Percentiles rank a stretch among this genome's conserved stretches.
These are phyloP conservation scores for Barnettozyma populi DNA, from an alignment of 805 yeast genomes.

Conservation along the genomic window DNA sequence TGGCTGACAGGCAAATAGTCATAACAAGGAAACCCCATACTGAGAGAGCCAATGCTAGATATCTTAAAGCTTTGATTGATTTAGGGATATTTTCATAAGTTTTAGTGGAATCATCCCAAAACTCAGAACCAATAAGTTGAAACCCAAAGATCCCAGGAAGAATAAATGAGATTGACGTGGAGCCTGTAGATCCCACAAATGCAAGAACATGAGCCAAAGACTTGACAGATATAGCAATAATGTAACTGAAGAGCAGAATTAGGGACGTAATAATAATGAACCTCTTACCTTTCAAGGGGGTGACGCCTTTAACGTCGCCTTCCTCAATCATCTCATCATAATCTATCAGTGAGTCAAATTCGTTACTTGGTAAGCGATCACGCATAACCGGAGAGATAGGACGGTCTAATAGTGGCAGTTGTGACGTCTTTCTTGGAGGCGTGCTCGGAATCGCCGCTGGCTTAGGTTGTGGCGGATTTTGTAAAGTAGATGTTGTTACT, in stretches of 20 bases:
- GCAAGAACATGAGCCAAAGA: slow-evolving; percentile 82
- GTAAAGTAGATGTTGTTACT: not conserved
- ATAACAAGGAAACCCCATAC: slow-evolving; percentile 48
- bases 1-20: slow-evolving; percentile 43
- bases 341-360: slow-evolving; percentile 9
- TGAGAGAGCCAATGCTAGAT: slow-evolving; percentile 32
- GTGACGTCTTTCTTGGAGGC: slow-evolving; percentile 4
- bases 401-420: slow-evolving; percentile 3
- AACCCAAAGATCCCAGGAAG: slow-evolving; percentile 86
- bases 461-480: not conserved
- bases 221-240: slow-evolving; percentile 57
- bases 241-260: slow-evolving; percentile 51
- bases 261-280: slow-evolving; percentile 48
- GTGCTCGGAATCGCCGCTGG: not conserved
- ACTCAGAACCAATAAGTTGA: slow-evolving; percentile 54
- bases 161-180: slow-evolving; percentile 86
- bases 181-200: slow-evolving; percentile 89
- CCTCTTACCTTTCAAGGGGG: slow-evolving; percentile 28
- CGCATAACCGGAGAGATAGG: not conserved
- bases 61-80: slow-evolving; percentile 27
- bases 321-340: slow-evolving; percentile 30
- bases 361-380: slow-evolving; percentile 3
- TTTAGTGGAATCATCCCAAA: slow-evolving; percentile 24
- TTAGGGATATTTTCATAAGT: slow-evolving; percentile 26
- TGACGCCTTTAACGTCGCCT: slow-evolving; percentile 19